Percentiles rank a stretch among this genome's conserved stretches.
Evolutionary conservation across 2,329 filamentous ascomycete genomes (phyloP).

Genomic region (Thelonectria olida): DNA sequence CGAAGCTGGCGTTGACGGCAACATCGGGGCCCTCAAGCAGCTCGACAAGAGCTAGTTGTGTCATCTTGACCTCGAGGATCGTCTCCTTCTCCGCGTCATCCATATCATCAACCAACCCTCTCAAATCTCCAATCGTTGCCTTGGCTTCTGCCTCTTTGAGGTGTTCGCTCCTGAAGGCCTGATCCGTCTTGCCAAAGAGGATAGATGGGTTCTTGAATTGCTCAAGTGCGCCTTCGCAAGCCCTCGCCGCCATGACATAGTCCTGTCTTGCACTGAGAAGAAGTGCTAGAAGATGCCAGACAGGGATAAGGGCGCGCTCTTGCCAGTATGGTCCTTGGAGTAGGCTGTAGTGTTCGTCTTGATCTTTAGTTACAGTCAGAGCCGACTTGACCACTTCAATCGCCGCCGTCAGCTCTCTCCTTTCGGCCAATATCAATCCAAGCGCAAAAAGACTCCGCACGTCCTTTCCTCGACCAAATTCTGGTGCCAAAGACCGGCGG

Average conservation of each 20-base stretch:
- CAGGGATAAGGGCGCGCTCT: slow-evolving; percentile 74
- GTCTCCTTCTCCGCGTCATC: slow-evolving; percentile 84
- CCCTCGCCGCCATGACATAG: slow-evolving; percentile 79
- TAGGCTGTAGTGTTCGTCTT: slow-evolving; percentile 54
- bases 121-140: slow-evolving; percentile 31
- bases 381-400: slow-evolving; percentile 85
- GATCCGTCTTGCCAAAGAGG: slow-evolving; percentile 71
- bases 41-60: slow-evolving; percentile 86
- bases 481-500: slow-evolving; percentile 75
- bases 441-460: slow-evolving; percentile 83
- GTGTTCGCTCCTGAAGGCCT: slow-evolving; percentile 71
- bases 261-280: slow-evolving; percentile 88
- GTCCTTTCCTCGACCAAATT: slow-evolving; percentile 72
- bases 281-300: slow-evolving; percentile 92
- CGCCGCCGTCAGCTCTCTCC: slow-evolving; percentile 80
- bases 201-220: slow-evolving; percentile 80
- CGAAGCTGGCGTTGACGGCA: slow-evolving; percentile 88
- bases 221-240: slow-evolving; percentile 91
- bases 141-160: slow-evolving; percentile 63
- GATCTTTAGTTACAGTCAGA: slow-evolving; percentile 67
- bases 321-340: slow-evolving; percentile 64
- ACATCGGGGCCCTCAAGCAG: slow-evolving; percentile 83
- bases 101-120: slow-evolving; percentile 79
- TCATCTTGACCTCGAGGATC: slow-evolving; percentile 96
- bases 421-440: slow-evolving; percentile 87